Base-by-base conservation (phyloP, 1,284 basidiomycete species). In the Leccinum griseonigrum region DNA sequence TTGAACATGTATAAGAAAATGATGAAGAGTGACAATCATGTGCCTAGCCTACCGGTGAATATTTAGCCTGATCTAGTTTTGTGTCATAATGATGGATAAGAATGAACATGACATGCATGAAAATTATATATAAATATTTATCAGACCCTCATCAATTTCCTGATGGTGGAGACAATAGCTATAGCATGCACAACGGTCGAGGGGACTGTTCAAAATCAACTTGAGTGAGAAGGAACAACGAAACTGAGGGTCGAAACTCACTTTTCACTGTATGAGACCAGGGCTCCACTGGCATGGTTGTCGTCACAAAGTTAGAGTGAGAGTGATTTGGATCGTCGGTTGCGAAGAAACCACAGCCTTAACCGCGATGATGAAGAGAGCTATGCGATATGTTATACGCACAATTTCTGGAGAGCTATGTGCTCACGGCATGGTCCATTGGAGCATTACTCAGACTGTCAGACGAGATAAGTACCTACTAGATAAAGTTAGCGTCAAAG, bases 121-220 rank as follows among this genome's bases (percentile, higher is more conserved):
- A 46, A 46, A 46, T 46, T n/a, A 18, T 46, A 46, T 46, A 13
- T 46, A 46, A 46, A 46, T 9, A 7, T 46, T 46, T 46, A 9
- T 46, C 43, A 46, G 43, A 46, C n/a, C 18, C 2, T 22, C 43
- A 46, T 46, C 18, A 10, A 46, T 46, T 46, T 18, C 43, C 43
- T 46, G 43, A 46, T 51, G 8, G n/a, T n/a, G 13, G 51, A 16
- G 8, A 68, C 32, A 28, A 71, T 69, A 16, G 63, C 68, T 3
- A 68, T 8, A 11, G 6, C 38, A 43, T 71, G 68, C 3, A 48
- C 52, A 38, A 63, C 2, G 14, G 71, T 69, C 16, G 71, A 56
- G 18, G 71, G 57, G 18, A 67, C 69, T 71, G 46, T 31, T 38
- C 9, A 26, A 28, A 7, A 29, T 61, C 26, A 61, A 16, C 31